phyloP scores from a whole-genome alignment of 23 red algal genomes.

The Gracilaria domingensis region DNA sequence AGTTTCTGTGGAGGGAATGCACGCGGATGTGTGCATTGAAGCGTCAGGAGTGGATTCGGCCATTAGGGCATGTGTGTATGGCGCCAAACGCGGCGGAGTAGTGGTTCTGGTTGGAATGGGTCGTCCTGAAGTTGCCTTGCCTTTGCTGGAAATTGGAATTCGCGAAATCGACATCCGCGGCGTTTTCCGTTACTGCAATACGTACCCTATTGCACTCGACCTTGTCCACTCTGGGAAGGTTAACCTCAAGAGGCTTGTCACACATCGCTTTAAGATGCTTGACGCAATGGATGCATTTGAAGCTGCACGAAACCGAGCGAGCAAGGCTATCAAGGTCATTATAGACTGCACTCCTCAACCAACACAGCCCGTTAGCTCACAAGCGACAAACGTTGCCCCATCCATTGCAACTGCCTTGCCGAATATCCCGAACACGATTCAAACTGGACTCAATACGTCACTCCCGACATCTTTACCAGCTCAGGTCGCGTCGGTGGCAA shows the following conservation, averaged over 20 bases:
- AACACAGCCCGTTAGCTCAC: conserved; percentile 1
- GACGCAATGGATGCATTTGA: conserved; percentile 84
- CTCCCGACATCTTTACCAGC: conserved; percentile 6
- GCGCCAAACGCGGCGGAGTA: conserved; percentile 67
- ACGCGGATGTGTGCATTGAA: conserved; percentile 79
- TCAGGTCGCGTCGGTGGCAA: conserved; percentile 9
- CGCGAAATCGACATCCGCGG: conserved; percentile 81
- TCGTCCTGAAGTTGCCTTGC: conserved; percentile 52
- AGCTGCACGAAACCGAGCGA: conserved; percentile 35
- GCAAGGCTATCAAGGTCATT: conserved; percentile 86
- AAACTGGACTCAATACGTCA: conserved; percentile 35
- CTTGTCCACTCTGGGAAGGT: conserved; percentile 65
- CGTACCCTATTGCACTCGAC: conserved; percentile 71
- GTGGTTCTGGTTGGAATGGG: conserved; percentile 89
- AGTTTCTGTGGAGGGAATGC: conserved; percentile 44
- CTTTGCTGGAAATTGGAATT: conserved; percentile 71
- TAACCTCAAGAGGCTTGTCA: conserved; percentile 70
- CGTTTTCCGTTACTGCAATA: conserved; percentile 89
- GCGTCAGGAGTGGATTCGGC: conserved; percentile 77
- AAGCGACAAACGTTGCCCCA: conserved; percentile 20
- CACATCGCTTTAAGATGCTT: conserved; percentile 81
- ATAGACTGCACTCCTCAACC: conserved; percentile 72
- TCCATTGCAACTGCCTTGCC: neutral
- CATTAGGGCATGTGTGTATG: conserved; percentile 57
- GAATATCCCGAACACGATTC: conserved; percentile 22